These are phyloP conservation scores for Blastocladiella britannica DNA, from an alignment of 192 early-diverging fungal genomes.

Conservation along the genomic window DNA sequence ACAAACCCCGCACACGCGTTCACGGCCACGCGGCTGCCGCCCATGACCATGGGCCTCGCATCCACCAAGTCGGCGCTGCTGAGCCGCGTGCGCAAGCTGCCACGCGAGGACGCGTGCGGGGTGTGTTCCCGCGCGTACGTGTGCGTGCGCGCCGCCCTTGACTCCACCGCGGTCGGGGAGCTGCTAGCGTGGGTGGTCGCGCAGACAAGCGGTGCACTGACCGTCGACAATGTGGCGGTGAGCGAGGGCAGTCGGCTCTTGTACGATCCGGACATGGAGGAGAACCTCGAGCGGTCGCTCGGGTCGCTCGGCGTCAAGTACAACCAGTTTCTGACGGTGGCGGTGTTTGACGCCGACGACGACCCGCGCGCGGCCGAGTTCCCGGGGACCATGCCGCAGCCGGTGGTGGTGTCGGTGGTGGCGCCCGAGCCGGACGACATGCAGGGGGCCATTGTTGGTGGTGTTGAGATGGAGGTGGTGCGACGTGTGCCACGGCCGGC, in stretches of 20 bases:
- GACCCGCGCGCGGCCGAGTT: background rate
- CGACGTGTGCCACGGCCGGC: no score
- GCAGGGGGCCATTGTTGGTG: no score
- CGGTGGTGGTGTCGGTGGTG: no score
- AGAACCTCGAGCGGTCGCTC: conserved; percentile 40
- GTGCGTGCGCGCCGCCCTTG: background rate
- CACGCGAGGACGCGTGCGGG: background rate
- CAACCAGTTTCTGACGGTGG: conserved; percentile 33
- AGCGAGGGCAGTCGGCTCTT: conserved; percentile 52
- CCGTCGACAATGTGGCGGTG: conserved; percentile 43
- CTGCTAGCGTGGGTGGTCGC: background rate
- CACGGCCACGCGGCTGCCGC: conserved; percentile 22
- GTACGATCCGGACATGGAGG: conserved; percentile 78
- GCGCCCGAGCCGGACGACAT: no score
- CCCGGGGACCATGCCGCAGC: background rate
- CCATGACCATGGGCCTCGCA: conserved; percentile 25
- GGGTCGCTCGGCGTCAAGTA: conserved; percentile 34
- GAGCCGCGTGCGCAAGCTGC: background rate
- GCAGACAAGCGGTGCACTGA: background rate
- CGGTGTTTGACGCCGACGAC: conserved; percentile 22
- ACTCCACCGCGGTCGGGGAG: background rate
- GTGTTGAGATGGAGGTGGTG: no score
- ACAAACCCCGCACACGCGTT: no score
- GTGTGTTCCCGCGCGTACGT: background rate
- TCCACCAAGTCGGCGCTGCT: background rate